Conservation (phyloP, 495 filamentous ascomycete genomes). For the Daldinia vernicosa region DNA sequence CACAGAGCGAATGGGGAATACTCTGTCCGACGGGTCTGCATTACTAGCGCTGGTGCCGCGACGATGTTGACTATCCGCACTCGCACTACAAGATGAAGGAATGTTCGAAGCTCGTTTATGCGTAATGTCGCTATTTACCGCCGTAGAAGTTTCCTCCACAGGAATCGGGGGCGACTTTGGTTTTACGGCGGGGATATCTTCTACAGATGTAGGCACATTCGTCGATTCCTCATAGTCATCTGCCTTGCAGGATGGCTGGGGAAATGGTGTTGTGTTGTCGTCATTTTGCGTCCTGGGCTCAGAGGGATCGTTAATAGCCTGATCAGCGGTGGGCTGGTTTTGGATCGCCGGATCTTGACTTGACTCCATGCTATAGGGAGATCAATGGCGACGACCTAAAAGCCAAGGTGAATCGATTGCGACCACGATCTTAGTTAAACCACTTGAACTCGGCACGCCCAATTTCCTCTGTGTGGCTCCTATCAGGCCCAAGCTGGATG, state of each 20-base stretch:
- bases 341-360: constrained; percentile 13
- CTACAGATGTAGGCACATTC: constrained; percentile 2
- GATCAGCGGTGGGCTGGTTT: constrained; percentile 1
- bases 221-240: neutral
- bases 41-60: constrained; percentile 31
- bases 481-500: constrained; percentile 5
- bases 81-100: constrained; percentile 42
- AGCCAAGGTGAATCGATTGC: constrained; percentile 25
- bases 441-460: constrained; percentile 4
- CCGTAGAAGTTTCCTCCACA: neutral
- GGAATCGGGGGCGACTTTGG: neutral
- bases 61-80: constrained; percentile 41
- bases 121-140: constrained; percentile 10
- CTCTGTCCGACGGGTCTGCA: constrained; percentile 65
- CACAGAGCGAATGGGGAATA: constrained; percentile 86
- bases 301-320: constrained; percentile 4
- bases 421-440: constrained; percentile 7
- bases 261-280: constrained; percentile 5
- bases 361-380: constrained; percentile 30
- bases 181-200: neutral
- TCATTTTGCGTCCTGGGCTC: constrained; percentile 3
- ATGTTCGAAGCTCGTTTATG: constrained; percentile 19
- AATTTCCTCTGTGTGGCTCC: constrained; percentile 15
- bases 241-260: constrained; percentile 7
- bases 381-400: constrained; percentile 26